phyloP scores from a whole-genome alignment of 345 rosid genomes.

The Trapa incisa region DNA sequence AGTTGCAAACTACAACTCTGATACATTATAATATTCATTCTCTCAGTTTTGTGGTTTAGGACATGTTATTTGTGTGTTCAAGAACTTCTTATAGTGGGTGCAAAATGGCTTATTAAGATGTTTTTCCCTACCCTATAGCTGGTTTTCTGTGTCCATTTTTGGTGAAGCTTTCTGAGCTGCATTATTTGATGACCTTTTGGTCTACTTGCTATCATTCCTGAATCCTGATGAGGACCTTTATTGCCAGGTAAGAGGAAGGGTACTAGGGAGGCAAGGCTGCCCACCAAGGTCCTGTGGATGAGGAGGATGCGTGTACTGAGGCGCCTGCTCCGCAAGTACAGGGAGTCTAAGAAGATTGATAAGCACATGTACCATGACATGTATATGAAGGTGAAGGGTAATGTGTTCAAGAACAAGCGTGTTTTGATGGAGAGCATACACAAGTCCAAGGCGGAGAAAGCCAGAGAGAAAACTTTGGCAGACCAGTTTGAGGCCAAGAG shows the following conservation, averaged over 20 bases:
- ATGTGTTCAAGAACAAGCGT: constrained; percentile 88
- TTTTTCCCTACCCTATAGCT: too few relatives aligned
- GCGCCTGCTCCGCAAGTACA: constrained; percentile 73
- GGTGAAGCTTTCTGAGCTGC: too few relatives aligned
- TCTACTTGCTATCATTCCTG: too few relatives aligned
- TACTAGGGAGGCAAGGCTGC: constrained; percentile 90
- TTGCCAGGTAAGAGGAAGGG: constrained; percentile 82
- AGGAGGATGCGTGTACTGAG: constrained; percentile 89
- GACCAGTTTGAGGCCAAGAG: constrained; percentile 95
- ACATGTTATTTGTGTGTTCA: too few relatives aligned
- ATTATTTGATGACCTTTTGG: too few relatives aligned
- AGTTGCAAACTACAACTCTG: not conserved
- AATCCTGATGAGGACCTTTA: not conserved
- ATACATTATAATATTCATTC: too few relatives aligned
- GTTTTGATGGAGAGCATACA: constrained; percentile 95
- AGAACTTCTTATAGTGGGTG: too few relatives aligned
- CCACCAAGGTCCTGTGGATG: constrained; percentile 95
- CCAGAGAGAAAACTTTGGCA: constrained; percentile 81
- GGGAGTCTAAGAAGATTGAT: constrained; percentile 90
- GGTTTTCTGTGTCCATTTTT: too few relatives aligned
- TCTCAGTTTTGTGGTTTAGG: too few relatives aligned
- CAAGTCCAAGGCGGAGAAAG: constrained; percentile 92
- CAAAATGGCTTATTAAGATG: too few relatives aligned
- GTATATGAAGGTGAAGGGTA: constrained; percentile 98
- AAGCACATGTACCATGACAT: constrained; percentile 96